Conservation (phyloP, 768 basidiomycete species). For the Boletus vermiculosoides region DNA sequence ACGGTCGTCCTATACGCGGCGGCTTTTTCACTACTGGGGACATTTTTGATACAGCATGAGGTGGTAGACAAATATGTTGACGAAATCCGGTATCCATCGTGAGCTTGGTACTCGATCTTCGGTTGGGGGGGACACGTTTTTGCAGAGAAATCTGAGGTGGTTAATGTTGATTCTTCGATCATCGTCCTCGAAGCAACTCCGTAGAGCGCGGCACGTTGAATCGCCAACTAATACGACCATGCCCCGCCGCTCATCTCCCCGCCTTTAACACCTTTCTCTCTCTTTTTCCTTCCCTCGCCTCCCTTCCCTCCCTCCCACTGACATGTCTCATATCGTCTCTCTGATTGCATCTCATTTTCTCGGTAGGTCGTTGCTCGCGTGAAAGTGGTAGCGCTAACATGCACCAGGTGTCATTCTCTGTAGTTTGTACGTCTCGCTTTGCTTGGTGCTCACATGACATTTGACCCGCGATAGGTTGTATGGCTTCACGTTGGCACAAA, state of each 20-base stretch:
- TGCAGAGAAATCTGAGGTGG: neutral
- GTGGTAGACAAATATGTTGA: neutral
- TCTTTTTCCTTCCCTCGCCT: neutral
- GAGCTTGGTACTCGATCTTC: neutral
- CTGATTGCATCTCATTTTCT: constrained; percentile 31
- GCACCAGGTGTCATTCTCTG: constrained; percentile 32
- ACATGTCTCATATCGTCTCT: constrained; percentile 18
- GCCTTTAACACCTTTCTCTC: constrained; percentile 6
- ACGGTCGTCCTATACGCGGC: neutral
- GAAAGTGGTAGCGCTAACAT: constrained; percentile 4
- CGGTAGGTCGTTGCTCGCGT: constrained; percentile 10
- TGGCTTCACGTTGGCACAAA: constrained; percentile 36
- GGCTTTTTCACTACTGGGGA: neutral
- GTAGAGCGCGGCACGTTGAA: constrained; percentile 29
- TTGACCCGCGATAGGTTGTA: constrained; percentile 29
- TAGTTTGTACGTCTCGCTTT: constrained; percentile 25
- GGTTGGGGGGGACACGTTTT: neutral
- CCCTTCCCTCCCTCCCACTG: neutral
- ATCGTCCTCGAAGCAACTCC: constrained; percentile 33
- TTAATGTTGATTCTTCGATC: constrained; percentile 24
- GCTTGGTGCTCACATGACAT: neutral
- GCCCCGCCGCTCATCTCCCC: constrained; percentile 1
- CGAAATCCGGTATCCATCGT: neutral
- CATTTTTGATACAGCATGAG: neutral
- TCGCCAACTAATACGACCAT: constrained; percentile 16